Percentiles rank a stretch among this genome's conserved stretches.
These are phyloP conservation scores for Benincasa hispida DNA, from an alignment of 306 rosid genomes.

Conservation along the genomic window DNA sequence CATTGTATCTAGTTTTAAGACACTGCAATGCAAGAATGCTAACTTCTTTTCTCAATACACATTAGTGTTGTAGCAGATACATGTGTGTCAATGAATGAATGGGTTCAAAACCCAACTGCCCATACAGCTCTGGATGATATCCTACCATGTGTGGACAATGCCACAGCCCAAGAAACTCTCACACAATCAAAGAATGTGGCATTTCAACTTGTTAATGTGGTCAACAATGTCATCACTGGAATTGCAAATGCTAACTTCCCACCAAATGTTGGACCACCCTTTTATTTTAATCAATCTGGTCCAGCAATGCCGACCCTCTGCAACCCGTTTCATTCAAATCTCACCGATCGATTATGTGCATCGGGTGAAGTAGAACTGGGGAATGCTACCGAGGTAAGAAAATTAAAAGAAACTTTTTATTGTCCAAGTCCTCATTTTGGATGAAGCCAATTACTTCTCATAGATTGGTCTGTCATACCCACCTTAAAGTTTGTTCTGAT, in stretches of 20 bases:
- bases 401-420: not conserved
- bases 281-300: conserved; percentile 39
- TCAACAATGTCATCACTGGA: conserved; percentile 22
- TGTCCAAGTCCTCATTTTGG: not conserved
- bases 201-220: conserved; percentile 11
- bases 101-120: conserved; percentile 31
- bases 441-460: not conserved
- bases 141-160: conserved; percentile 65
- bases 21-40: not conserved
- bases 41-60: not conserved
- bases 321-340: conserved; percentile 23
- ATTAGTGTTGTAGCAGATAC: conserved; percentile 33
- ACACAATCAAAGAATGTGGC: conserved; percentile 31
- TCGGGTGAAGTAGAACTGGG: conserved; percentile 12
- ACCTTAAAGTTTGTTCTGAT: not conserved
- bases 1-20: not conserved
- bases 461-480: not conserved
- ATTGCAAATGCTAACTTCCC: conserved; percentile 10
- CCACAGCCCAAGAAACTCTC: conserved; percentile 33
- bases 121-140: conserved; percentile 68
- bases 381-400: conserved; percentile 23
- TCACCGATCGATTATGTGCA: conserved; percentile 22
- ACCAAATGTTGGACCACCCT: not conserved
- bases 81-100: conserved; percentile 43
- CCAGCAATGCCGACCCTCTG: conserved; percentile 34